A percentile compares a stretch with the other conserved stretches of the same genome.
These are phyloP conservation scores for Croton setiger DNA, from an alignment of 441 rosid species.

Conservation along the genomic window DNA sequence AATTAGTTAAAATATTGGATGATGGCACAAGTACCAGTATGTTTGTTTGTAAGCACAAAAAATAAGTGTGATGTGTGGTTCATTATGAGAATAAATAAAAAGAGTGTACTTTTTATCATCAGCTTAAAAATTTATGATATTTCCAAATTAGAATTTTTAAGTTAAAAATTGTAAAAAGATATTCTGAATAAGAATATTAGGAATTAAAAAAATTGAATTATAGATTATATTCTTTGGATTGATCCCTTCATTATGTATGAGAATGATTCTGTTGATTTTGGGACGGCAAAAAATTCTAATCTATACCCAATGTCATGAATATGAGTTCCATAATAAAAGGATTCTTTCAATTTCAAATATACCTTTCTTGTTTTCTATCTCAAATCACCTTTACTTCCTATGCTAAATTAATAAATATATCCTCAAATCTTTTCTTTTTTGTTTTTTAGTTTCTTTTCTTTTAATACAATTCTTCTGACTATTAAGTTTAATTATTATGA, in stretches of 20 bases:
- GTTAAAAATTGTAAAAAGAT: background rate
- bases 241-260: background rate
- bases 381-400: background rate
- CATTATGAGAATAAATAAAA: too few species aligned
- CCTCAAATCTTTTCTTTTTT: too few species aligned
- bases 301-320: background rate
- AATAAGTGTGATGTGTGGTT: too few species aligned
- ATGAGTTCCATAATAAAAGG: background rate
- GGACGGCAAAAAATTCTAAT: background rate
- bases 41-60: too few species aligned
- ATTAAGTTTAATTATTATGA: too few species aligned
- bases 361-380: background rate
- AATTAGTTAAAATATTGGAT: too few species aligned
- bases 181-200: background rate
- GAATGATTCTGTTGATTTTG: constrained; percentile 2
- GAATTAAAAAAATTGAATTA: background rate
- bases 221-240: background rate
- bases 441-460: too few species aligned
- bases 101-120: too few species aligned
- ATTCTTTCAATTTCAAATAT: background rate
- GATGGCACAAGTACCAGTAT: too few species aligned
- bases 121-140: background rate
- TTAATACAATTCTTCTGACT: too few species aligned
- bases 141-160: background rate
- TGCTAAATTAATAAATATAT: too few species aligned